phyloP scores from a whole-genome alignment of 1,284 basidiomycete genomes.

The Neolentinus lepideus region DNA sequence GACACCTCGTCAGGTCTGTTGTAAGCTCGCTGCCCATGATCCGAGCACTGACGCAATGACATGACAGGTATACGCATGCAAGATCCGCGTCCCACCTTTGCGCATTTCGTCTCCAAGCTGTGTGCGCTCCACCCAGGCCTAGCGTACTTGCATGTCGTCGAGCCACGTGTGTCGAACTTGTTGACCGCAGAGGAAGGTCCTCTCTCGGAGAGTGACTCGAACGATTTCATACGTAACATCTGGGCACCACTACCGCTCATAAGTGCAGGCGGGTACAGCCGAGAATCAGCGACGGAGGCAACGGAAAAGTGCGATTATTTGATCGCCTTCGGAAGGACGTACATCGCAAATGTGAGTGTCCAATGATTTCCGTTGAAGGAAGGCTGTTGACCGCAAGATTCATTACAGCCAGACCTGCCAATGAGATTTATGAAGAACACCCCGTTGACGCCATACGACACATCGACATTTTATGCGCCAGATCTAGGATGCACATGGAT shows the following conservation, averaged over 20 bases:
- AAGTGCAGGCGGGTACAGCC: conserved; percentile 28
- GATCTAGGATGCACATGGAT: conserved; percentile 21
- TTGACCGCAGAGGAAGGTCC: background rate
- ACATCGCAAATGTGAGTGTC: conserved; percentile 35
- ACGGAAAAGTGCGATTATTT: conserved; percentile 28
- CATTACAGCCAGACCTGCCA: conserved; percentile 42
- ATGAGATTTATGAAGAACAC: conserved; percentile 26
- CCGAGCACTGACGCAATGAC: no score
- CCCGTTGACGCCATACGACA: conserved; percentile 15
- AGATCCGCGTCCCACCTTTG: conserved; percentile 30
- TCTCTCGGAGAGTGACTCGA: conserved; percentile 16
- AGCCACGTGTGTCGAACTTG: conserved; percentile 20
- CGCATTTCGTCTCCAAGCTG: conserved; percentile 21
- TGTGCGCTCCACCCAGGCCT: conserved; percentile 28
- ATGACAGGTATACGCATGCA: conserved; percentile 31
- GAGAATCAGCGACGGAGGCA: conserved; percentile 18
- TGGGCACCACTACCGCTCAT: conserved; percentile 24
- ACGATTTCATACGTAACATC: conserved; percentile 25
- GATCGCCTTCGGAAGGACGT: conserved; percentile 40
- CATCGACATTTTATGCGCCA: conserved; percentile 19
- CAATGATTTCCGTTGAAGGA: conserved; percentile 9
- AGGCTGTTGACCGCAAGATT: conserved; percentile 8
- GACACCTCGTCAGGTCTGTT: no score
- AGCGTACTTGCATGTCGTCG: conserved; percentile 42
- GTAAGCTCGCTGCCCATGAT: no score